Percentiles rank a stretch among this genome's conserved stretches.
Conservation (phyloP, 805 yeast species). For the Barnettozyma siamensis region DNA sequence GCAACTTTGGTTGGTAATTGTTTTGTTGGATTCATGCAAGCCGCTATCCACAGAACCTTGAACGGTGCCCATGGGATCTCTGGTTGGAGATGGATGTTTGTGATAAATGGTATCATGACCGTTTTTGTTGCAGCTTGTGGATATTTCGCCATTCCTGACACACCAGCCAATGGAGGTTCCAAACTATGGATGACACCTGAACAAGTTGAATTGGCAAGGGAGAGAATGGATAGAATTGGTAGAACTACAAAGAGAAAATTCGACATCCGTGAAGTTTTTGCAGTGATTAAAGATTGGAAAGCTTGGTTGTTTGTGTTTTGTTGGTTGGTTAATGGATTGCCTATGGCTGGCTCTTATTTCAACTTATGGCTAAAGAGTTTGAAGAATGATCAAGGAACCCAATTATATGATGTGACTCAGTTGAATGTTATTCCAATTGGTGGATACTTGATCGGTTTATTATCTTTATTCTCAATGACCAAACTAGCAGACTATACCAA, state of each 20-base stretch:
- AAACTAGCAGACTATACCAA: slow-evolving; percentile 8
- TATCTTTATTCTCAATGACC: slow-evolving; percentile 9
- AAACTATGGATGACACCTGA: slow-evolving; percentile 29
- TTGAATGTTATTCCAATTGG: slow-evolving; percentile 19
- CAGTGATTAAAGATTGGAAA: slow-evolving; percentile 6
- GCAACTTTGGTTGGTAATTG: slow-evolving; percentile 12
- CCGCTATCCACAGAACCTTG: slow-evolving; percentile 22
- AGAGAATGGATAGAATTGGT: slow-evolving; percentile 13
- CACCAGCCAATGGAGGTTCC: slow-evolving; percentile 24
- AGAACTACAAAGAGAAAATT: slow-evolving; percentile 12
- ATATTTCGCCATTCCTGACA: slow-evolving; percentile 32
- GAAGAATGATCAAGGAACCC: slow-evolving; percentile 10
- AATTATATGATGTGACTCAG: slow-evolving; percentile 6
- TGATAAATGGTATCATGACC: slow-evolving; percentile 16
- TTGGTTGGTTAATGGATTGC: not conserved
- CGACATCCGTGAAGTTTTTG: not conserved
- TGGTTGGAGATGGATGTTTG: slow-evolving; percentile 15
- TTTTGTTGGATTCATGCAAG: slow-evolving; percentile 36
- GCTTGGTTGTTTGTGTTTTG: not conserved
- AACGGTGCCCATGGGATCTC: slow-evolving; percentile 4
- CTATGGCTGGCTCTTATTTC: slow-evolving; percentile 6
- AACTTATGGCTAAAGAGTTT: slow-evolving; percentile 15
- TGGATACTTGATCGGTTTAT: slow-evolving; percentile 11
- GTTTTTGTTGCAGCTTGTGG: slow-evolving; percentile 29
- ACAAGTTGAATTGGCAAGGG: slow-evolving; percentile 20